Percentiles rank a stretch among this genome's conserved stretches.
Evolutionary conservation across 345 rosid species (phyloP).

Genomic region (Angophora floribunda): DNA sequence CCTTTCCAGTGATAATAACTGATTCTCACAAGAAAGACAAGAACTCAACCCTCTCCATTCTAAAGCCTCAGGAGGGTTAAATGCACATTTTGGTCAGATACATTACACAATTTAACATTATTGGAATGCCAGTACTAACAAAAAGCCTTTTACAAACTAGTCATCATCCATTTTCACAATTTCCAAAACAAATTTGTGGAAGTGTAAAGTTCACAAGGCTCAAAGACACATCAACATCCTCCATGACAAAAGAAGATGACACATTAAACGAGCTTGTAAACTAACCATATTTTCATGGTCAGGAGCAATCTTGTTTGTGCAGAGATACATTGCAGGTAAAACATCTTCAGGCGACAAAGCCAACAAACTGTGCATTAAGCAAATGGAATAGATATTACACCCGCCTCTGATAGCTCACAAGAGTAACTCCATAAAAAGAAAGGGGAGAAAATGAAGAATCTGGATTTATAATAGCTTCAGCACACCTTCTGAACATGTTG

Average conservation of each 20-base stretch:
- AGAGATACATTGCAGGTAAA: conserved; percentile 72
- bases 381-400: not conserved
- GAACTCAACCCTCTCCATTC: not conserved
- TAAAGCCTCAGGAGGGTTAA: not conserved
- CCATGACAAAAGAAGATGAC: not conserved
- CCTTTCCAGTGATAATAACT: not conserved
- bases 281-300: conserved; percentile 79
- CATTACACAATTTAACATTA: not conserved
- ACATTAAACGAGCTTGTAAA: not conserved
- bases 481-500: conserved; percentile 93
- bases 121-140: not conserved
- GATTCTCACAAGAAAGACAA: not conserved
- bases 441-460: not conserved
- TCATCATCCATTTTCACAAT: not conserved
- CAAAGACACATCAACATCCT: not conserved
- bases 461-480: not conserved
- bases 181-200: not conserved
- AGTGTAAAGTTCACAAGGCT: not conserved
- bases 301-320: conserved; percentile 83
- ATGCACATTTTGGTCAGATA: not conserved
- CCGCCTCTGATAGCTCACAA: not conserved
- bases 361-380: conserved; percentile 48
- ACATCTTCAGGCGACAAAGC: conserved; percentile 86
- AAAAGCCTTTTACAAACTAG: not conserved
- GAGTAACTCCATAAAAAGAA: not conserved